These are phyloP conservation scores for Dissophora globulifera DNA, from an alignment of 192 early-diverging fungal genomes.

Conservation along the genomic window DNA sequence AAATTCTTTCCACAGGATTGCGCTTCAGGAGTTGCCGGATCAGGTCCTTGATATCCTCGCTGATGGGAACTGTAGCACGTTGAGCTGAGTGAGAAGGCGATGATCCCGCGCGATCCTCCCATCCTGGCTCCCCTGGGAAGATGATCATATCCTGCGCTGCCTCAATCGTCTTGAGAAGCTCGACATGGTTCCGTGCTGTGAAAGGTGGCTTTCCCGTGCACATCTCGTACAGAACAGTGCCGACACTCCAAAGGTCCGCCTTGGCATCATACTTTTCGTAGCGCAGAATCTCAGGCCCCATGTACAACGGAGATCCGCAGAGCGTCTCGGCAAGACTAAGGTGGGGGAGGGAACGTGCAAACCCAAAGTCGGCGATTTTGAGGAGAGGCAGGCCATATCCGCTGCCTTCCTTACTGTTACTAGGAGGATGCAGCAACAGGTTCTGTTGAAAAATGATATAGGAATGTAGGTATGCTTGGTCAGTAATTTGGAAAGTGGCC, in stretches of 20 bases:
- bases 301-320: slow-evolving; percentile 97
- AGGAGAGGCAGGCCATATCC: slow-evolving; percentile 76
- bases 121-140: slow-evolving; percentile 79
- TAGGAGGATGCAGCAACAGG: slow-evolving; percentile 78
- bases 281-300: slow-evolving; percentile 89
- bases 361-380: slow-evolving; percentile 98
- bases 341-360: slow-evolving; percentile 87
- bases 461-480: not conserved
- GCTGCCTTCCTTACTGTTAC: slow-evolving; percentile 55
- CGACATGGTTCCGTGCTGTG: slow-evolving; percentile 92
- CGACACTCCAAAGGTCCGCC: slow-evolving; percentile 97
- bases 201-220: slow-evolving; percentile 91
- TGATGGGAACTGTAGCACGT: slow-evolving; percentile 35
- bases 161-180: slow-evolving; percentile 92
- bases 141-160: slow-evolving; percentile 81
- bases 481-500: no score
- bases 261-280: slow-evolving; percentile 96
- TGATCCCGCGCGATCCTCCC: slow-evolving; percentile 20
- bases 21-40: slow-evolving; percentile 85
- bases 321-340: slow-evolving; percentile 93
- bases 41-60: slow-evolving; percentile 83
- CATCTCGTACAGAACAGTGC: slow-evolving; percentile 96
- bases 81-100: slow-evolving; percentile 27
- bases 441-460: slow-evolving; percentile 62
- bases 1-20: slow-evolving; percentile 89